Percentiles rank a stretch among this genome's conserved stretches.
These are phyloP conservation scores for Kwoniella botswanensis DNA, from an alignment of 768 basidiomycete genomes.

Conservation along the genomic window DNA sequence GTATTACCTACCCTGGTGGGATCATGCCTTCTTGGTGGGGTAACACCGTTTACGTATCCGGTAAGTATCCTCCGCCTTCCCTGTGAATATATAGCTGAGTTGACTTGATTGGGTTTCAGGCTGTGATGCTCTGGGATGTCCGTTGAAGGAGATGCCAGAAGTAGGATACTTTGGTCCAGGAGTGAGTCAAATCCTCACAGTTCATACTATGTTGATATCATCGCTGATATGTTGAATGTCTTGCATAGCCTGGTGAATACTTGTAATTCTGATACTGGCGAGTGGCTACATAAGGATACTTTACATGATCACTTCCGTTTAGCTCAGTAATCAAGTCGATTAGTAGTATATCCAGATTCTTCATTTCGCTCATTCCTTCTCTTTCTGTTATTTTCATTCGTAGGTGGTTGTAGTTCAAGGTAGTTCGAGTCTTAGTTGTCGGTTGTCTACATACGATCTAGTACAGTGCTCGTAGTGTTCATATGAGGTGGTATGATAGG, in stretches of 20 bases:
- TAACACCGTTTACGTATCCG: not conserved
- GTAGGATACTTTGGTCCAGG: conserved; percentile 42
- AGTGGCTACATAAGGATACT: not conserved
- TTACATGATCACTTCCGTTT: not conserved
- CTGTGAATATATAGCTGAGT: not conserved
- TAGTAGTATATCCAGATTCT: not conserved
- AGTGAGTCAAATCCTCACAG: conserved; percentile 3
- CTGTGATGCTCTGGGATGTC: conserved; percentile 24
- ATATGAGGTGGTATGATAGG: no score
- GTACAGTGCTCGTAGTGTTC: no score
- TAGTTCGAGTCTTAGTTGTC: no score
- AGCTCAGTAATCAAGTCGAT: no score
- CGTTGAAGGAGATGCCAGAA: conserved; percentile 29
- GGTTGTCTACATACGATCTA: not conserved
- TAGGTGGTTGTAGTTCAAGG: not conserved
- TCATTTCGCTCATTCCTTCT: not conserved
- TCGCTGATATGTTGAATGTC: not conserved
- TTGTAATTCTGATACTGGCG: not conserved
- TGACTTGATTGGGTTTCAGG: not conserved
- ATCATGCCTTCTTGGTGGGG: conserved; percentile 20
- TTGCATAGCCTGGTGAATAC: conserved; percentile 6
- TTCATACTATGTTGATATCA: not conserved
- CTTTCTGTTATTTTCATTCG: not conserved
- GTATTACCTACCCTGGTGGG: conserved; percentile 13
- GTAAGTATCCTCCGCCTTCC: not conserved